Evolutionary conservation across 331 rosid species (phyloP), one percentile per base, ranked within the genome.

Genomic region (Erythrophleum ivorense): DNA sequence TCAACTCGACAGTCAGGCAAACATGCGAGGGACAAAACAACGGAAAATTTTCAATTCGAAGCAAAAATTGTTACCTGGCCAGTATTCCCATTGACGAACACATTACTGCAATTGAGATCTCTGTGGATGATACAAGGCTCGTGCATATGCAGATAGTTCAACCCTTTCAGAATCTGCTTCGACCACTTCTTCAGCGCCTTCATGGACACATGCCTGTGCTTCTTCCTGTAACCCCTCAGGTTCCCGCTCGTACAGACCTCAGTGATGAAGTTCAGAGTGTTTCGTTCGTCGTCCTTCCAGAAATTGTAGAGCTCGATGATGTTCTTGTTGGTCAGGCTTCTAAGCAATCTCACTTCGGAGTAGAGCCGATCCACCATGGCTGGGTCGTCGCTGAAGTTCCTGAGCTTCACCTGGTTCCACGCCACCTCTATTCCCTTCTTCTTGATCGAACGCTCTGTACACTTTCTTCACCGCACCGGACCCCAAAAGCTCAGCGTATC

Each of bases 91-190:
- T 90, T 90, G 83, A 90, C 91, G 62, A 90, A 90, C 10, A 90
- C 82, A 57, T 90, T 90, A 85, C 90, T 90, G 82, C 94, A 90
- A 49, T 90, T 90, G 79, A 90, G 91, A 81, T 90, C 94, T 64
- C 91, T 86, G 9, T 90, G 94, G 52, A 90, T 90, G 15, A 88
- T 83, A 66, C 94, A 90, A 63, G 94, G 91, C 13, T 88, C 90
- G 16, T 86, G 88, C 2, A 81, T 80, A 78, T 90, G 94, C 88
- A 90, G 69, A 59, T 90, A 90, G 64, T 86, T 81, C 84, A 90
- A 46, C 5, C 91, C 94, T 80, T 73, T 77, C 78, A 90, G 54
- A 63, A 90, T 88, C 90, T 88, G 91, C 38, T 49, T 82, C 3
- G 90, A 84, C 90, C 91, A 90, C 57, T 88, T 91, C 89, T 89